phyloP scores from a whole-genome alignment of 306 rosid genomes.

The Mucuna pruriens region DNA sequence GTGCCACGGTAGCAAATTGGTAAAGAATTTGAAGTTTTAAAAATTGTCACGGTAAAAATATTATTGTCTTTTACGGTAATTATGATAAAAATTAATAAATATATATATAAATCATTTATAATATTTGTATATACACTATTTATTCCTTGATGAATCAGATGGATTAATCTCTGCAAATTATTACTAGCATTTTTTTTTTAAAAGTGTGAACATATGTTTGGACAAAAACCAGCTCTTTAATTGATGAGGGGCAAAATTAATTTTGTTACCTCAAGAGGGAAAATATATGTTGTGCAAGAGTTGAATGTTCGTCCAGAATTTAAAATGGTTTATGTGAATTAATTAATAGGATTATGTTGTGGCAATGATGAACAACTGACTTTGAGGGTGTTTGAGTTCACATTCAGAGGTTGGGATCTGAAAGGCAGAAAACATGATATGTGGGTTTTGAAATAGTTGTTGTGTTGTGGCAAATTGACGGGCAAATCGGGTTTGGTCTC shows the following conservation, averaged over 20 bases:
- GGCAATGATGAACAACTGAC: background rate
- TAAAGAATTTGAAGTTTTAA: too few relatives aligned
- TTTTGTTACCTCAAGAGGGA: background rate
- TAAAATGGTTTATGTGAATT: background rate
- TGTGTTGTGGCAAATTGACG: constrained; percentile 35
- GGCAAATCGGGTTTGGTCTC: constrained; percentile 41
- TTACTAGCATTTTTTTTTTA: background rate
- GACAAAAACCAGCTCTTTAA: background rate
- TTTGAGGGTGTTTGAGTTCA: constrained; percentile 8
- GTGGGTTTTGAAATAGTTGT: constrained; percentile 30
- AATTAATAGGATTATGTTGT: background rate
- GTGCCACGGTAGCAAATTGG: constrained; percentile 14
- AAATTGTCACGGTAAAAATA: too few relatives aligned
- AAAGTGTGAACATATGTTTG: background rate
- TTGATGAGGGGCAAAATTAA: background rate
- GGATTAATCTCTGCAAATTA: background rate
- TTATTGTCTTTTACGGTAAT: too few relatives aligned
- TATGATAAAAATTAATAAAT: too few relatives aligned
- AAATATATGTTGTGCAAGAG: constrained; percentile 9
- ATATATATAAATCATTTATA: too few relatives aligned
- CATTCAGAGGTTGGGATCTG: constrained; percentile 55
- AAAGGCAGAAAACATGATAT: constrained; percentile 53
- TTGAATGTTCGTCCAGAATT: background rate
- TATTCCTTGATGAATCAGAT: background rate
- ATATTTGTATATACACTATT: too few relatives aligned